phyloP scores from a whole-genome alignment of 768 basidiomycete species.

The Tulasnella sp. region DNA sequence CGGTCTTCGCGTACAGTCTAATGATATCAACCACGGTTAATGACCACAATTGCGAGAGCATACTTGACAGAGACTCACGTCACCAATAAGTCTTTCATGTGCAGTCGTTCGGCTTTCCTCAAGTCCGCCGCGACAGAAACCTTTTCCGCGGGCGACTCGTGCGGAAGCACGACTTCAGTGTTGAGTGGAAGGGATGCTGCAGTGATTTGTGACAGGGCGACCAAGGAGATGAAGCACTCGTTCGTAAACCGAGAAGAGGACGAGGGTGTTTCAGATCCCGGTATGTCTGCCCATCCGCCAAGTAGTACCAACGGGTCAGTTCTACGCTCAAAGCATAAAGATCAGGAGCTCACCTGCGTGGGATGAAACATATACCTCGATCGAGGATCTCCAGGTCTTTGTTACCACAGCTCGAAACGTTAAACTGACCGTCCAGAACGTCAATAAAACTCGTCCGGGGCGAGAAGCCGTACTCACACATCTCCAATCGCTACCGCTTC shows the following conservation, averaged over 20 bases:
- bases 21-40: not conserved
- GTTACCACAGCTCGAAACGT: slow-evolving; percentile 14
- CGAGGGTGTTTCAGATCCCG: slow-evolving; percentile 83
- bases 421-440: not conserved
- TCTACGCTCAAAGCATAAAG: too few relatives aligned
- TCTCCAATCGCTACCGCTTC: slow-evolving; percentile 13
- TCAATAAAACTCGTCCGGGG: not conserved
- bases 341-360: slow-evolving; percentile 4
- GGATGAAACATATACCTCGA: slow-evolving; percentile 15
- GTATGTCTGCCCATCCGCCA: slow-evolving; percentile 42
- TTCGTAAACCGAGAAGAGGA: slow-evolving; percentile 10
- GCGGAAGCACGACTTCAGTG: not conserved
- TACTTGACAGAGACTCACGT: not conserved
- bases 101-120: slow-evolving; percentile 1
- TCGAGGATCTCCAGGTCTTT: not conserved
- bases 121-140: not conserved
- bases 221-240: slow-evolving; percentile 11
- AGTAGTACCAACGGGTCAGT: not conserved
- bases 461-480: not conserved
- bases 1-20: not conserved
- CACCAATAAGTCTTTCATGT: not conserved
- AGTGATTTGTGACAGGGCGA: slow-evolving; percentile 2
- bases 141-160: not conserved
- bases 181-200: not conserved
- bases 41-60: not conserved